Evolutionary conservation across 1,139 yeast species (phyloP).

Genomic region (Pichia sp.): DNA sequence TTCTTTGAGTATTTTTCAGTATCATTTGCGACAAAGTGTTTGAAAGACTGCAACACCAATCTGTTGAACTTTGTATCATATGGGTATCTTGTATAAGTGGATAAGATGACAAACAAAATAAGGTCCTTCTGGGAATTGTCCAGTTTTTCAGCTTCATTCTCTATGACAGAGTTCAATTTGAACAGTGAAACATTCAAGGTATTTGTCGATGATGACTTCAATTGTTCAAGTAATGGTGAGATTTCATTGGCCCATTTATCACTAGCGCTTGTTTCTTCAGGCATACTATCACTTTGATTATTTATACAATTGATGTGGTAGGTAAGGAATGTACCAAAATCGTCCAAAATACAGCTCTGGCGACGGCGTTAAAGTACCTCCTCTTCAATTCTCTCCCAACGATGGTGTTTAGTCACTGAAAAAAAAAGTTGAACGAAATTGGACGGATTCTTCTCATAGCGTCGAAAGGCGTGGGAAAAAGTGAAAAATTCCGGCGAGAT

Average conservation of each 20-base stretch:
- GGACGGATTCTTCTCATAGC: not conserved
- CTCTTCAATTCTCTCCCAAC: too few relatives aligned
- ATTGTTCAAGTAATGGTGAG: slow-evolving; percentile 18
- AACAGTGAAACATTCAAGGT: slow-evolving; percentile 19
- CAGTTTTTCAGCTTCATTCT: slow-evolving; percentile 11
- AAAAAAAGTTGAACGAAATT: not conserved
- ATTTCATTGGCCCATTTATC: slow-evolving; percentile 19
- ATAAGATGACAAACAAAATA: slow-evolving; percentile 20
- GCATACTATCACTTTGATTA: slow-evolving; percentile 5
- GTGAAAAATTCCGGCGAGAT: not conserved
- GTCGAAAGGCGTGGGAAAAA: not conserved
- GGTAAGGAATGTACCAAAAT: not conserved
- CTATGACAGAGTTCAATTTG: slow-evolving; percentile 21
- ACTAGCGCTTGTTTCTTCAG: slow-evolving; percentile 8
- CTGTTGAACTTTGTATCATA: slow-evolving; percentile 47
- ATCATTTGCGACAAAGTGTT: slow-evolving; percentile 35
- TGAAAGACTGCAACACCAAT: slow-evolving; percentile 38
- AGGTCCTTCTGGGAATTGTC: slow-evolving; percentile 18
- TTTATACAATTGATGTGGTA: not conserved
- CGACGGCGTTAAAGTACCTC: not conserved
- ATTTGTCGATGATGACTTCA: slow-evolving; percentile 24
- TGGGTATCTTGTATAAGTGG: slow-evolving; percentile 41
- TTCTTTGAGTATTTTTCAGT: slow-evolving; percentile 33
- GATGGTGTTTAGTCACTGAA: not conserved
- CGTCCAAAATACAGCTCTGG: not conserved